phyloP scores from a whole-genome alignment of 148 eudicot genomes.

The Bassia scoparia region DNA sequence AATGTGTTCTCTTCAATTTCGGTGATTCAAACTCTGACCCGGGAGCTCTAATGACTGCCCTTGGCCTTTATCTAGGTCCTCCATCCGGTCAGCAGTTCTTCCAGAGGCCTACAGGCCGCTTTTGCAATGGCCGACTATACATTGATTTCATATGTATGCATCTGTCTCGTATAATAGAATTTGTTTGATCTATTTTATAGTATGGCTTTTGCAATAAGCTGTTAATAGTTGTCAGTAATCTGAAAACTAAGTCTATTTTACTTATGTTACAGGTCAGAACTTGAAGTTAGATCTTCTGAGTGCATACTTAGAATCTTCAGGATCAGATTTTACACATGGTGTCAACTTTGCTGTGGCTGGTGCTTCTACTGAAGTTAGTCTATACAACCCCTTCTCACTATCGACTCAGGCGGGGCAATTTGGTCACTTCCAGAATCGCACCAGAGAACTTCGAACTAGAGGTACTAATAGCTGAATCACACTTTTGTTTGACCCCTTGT shows the following conservation, averaged over 20 bases:
- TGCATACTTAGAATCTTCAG: conserved; percentile 36
- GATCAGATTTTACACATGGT: conserved; percentile 29
- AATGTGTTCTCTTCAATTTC: conserved; percentile 36
- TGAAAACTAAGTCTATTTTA: not conserved
- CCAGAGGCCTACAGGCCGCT: conserved; percentile 39
- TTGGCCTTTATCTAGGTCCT: conserved; percentile 36
- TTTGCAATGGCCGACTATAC: conserved; percentile 49
- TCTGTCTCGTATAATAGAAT: not conserved
- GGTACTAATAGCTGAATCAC: conserved; percentile 10
- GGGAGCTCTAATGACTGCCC: conserved; percentile 40
- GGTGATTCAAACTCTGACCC: conserved; percentile 44
- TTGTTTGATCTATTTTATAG: not conserved
- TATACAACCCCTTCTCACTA: conserved; percentile 24
- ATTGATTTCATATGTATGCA: conserved; percentile 48
- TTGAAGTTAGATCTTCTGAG: conserved; percentile 28
- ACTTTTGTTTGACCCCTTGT: not conserved
- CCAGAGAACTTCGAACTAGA: conserved; percentile 30
- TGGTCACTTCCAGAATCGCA: conserved; percentile 36
- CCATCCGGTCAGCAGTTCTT: conserved; percentile 47
- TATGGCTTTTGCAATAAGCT: not conserved
- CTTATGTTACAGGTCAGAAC: conserved; percentile 24
- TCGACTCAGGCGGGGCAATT: conserved; percentile 31
- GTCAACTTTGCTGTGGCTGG: conserved; percentile 37
- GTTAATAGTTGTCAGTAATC: not conserved
- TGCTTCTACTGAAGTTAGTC: conserved; percentile 30